Percentiles rank a stretch among this genome's conserved stretches.
Conservation (phyloP, 1,284 basidiomycete genomes). For the Malassezia caprae region DNA sequence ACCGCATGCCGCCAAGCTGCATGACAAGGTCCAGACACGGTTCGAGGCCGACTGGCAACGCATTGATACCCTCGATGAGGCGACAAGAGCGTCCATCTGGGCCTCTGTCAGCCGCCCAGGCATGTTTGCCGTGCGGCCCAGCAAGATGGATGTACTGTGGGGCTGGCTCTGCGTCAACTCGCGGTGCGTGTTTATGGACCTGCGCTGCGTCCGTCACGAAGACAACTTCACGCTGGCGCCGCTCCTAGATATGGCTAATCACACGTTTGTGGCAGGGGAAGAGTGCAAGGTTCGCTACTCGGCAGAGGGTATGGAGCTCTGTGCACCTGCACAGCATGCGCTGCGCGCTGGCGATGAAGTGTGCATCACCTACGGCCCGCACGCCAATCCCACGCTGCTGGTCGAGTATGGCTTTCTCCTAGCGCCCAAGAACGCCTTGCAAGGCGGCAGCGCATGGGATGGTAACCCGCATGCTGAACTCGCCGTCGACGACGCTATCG, state of each 20-base stretch:
- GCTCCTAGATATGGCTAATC: slow-evolving; percentile 45
- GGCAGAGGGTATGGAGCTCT: slow-evolving; percentile 24
- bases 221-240: slow-evolving; percentile 45
- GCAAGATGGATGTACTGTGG: slow-evolving; percentile 21
- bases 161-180: slow-evolving; percentile 41
- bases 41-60: slow-evolving; percentile 25
- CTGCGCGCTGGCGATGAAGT: slow-evolving; percentile 26
- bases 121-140: not conserved
- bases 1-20: slow-evolving; percentile 8
- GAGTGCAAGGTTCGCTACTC: slow-evolving; percentile 32
- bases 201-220: slow-evolving; percentile 24
- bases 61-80: slow-evolving; percentile 4
- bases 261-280: slow-evolving; percentile 22
- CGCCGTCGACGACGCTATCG: slow-evolving; percentile 22
- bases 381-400: slow-evolving; percentile 30
- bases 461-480: slow-evolving; percentile 33
- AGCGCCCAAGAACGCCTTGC: not conserved
- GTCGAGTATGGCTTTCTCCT: slow-evolving; percentile 41
- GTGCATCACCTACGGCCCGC: slow-evolving; percentile 40
- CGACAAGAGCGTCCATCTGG: slow-evolving; percentile 10
- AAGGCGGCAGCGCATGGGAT: slow-evolving; percentile 7
- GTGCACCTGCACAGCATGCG: slow-evolving; percentile 17
- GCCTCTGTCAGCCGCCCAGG: not conserved
- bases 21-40: slow-evolving; percentile 16
- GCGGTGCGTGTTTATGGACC: slow-evolving; percentile 36